phyloP scores from a whole-genome alignment of 805 yeast species.

The Clavispora carvajalis region DNA sequence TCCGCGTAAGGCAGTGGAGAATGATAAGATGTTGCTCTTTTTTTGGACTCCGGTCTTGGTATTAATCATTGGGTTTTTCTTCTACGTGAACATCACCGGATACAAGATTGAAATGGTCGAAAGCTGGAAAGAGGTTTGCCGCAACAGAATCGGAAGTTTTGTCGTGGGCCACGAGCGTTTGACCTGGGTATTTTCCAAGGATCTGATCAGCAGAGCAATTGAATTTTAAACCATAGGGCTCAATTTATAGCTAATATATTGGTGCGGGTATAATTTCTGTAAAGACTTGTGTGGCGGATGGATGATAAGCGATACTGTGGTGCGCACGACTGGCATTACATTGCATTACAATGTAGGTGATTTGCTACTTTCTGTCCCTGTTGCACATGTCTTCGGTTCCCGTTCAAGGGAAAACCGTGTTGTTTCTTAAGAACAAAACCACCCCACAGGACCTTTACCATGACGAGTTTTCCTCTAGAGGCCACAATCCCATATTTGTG shows the following conservation, averaged over 20 bases:
- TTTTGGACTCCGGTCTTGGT: constrained; percentile 86
- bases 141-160: constrained; percentile 35
- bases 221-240: neutral
- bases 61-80: constrained; percentile 46
- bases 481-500: constrained; percentile 49
- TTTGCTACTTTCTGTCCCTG: neutral
- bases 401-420: constrained; percentile 27
- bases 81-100: constrained; percentile 38
- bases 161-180: constrained; percentile 42
- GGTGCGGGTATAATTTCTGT: no score
- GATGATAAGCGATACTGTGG: neutral
- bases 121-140: constrained; percentile 25
- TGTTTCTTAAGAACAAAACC: constrained; percentile 74
- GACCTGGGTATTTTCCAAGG: constrained; percentile 29
- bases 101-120: constrained; percentile 34
- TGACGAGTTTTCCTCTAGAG: constrained; percentile 30
- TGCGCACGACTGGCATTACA: neutral
- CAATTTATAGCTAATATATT: neutral
- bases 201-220: neutral
- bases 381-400: constrained; percentile 14
- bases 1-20: constrained; percentile 46
- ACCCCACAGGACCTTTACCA: constrained; percentile 65
- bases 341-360: neutral
- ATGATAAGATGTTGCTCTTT: constrained; percentile 80
- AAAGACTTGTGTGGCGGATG: no score